Percentiles rank a stretch among this genome's conserved stretches.
Evolutionary conservation across 1,284 basidiomycete species (phyloP).

Genomic region (Trichosporon inkin): DNA sequence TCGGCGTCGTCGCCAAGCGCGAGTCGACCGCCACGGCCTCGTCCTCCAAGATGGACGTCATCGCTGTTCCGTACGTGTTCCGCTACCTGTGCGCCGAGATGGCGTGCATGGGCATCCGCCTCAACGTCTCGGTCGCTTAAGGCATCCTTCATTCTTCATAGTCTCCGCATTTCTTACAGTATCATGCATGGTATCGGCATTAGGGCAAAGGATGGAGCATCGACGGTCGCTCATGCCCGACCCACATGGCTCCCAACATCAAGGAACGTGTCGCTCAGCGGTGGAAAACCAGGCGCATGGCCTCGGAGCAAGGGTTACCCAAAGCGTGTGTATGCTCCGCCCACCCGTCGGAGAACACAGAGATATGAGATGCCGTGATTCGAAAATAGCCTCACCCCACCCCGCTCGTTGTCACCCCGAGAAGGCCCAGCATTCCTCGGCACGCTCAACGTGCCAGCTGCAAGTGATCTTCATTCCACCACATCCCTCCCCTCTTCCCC

Average conservation of each 20-base stretch:
- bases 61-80: constrained; percentile 74
- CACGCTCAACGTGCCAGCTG: no score
- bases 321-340: no score
- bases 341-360: no score
- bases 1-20: constrained; percentile 49
- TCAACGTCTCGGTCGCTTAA: constrained; percentile 46
- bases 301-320: no score
- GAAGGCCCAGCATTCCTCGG: no score
- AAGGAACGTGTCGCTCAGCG: no score
- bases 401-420: no score
- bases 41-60: constrained; percentile 75
- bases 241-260: no score
- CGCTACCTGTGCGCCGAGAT: constrained; percentile 56
- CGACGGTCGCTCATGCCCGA: not conserved
- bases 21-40: constrained; percentile 10
- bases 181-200: constrained; percentile 10
- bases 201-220: not conserved
- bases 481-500: not conserved
- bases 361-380: no score
- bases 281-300: no score
- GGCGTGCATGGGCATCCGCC: constrained; percentile 58
- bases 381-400: no score
- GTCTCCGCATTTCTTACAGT: not conserved
- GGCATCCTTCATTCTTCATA: not conserved
- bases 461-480: no score